Evolutionary conservation across 805 yeast genomes (phyloP).

Genomic region (Saturnispora mendoncae): DNA sequence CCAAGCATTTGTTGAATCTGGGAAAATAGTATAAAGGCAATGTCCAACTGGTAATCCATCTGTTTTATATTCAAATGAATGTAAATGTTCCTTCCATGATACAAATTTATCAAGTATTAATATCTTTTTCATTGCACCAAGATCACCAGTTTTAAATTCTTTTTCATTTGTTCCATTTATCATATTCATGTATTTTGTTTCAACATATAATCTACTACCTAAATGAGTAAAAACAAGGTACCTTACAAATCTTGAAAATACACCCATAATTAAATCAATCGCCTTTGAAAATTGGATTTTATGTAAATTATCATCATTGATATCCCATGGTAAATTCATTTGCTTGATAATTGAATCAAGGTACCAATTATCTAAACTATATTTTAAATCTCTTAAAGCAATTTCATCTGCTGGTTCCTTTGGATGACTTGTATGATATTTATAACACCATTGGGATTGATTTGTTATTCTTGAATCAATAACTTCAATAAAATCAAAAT

Average conservation of each 20-base stretch:
- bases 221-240: slow-evolving; percentile 79
- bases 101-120: slow-evolving; percentile 62
- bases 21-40: slow-evolving; percentile 68
- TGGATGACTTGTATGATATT: slow-evolving; percentile 1
- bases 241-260: slow-evolving; percentile 56
- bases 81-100: slow-evolving; percentile 86
- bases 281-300: slow-evolving; percentile 50
- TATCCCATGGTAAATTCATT: slow-evolving; percentile 77
- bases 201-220: slow-evolving; percentile 73
- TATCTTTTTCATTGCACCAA: slow-evolving; percentile 33
- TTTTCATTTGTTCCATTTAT: slow-evolving; percentile 37
- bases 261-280: slow-evolving; percentile 68
- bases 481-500: slow-evolving; percentile 78
- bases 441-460: slow-evolving; percentile 5
- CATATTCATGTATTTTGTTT: slow-evolving; percentile 53
- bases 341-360: slow-evolving; percentile 67
- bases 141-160: neutral
- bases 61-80: slow-evolving; percentile 8
- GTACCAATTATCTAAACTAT: slow-evolving; percentile 59
- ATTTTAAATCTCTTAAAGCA: slow-evolving; percentile 28
- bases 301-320: slow-evolving; percentile 56
- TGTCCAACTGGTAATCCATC: slow-evolving; percentile 27
- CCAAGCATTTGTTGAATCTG: slow-evolving; percentile 63
- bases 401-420: slow-evolving; percentile 1
- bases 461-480: slow-evolving; percentile 56